A percentile compares a stretch with the other conserved stretches of the same genome.
These are phyloP conservation scores for Heritiera fomes DNA, from an alignment of 345 rosid genomes.

Conservation along the genomic window DNA sequence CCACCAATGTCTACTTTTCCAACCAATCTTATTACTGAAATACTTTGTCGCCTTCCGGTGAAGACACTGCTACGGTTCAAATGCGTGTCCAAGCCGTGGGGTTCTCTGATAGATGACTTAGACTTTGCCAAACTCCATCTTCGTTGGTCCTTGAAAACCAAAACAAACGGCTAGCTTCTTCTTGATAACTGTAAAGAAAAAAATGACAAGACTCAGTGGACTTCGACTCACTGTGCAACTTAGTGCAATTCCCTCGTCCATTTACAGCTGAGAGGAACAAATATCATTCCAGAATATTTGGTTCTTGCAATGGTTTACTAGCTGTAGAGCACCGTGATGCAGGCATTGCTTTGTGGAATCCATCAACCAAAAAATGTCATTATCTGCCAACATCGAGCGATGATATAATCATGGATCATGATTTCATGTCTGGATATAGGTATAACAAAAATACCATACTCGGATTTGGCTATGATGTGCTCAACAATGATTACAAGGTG, in stretches of 20 bases:
- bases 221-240: background rate
- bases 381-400: background rate
- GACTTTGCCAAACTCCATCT: conserved; percentile 7
- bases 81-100: conserved; percentile 10
- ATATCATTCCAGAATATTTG: background rate
- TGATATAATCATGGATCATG: conserved; percentile 12
- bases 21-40: background rate
- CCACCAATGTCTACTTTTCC: background rate
- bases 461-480: background rate
- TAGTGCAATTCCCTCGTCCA: conserved; percentile 2
- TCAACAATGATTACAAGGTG: background rate
- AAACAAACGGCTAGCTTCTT: background rate
- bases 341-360: conserved; percentile 18
- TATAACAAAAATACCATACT: background rate
- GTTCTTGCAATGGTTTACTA: conserved; percentile 11
- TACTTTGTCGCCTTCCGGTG: conserved; percentile 9
- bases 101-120: background rate
- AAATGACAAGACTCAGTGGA: background rate
- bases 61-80: conserved; percentile 11
- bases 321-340: background rate
- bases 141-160: conserved; percentile 7
- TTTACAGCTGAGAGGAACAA: background rate
- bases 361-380: background rate
- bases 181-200: background rate
- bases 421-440: background rate